Evolutionary conservation across 2,329 filamentous ascomycete species (phyloP).

Genomic region (Phaeosphaeriaceae sp.): DNA sequence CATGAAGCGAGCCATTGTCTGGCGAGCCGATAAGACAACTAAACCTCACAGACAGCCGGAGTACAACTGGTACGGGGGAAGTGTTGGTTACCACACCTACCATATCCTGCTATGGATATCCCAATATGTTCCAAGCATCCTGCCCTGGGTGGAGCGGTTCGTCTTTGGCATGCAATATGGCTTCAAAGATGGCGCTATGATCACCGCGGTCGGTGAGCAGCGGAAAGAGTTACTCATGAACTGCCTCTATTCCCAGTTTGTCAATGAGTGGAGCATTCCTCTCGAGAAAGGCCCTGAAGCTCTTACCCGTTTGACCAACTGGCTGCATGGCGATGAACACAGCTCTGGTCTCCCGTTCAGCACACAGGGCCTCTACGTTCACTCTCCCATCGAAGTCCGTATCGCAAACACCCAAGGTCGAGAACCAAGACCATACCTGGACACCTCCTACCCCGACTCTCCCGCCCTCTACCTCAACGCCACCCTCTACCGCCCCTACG

Average conservation of each 20-base stretch:
- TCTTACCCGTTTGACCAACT: slow-evolving; percentile 79
- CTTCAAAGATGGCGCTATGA: slow-evolving; percentile 72
- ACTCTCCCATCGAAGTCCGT: slow-evolving; percentile 91
- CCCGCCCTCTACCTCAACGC: slow-evolving; percentile 89
- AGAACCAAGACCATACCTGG: slow-evolving; percentile 68
- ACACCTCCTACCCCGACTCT: slow-evolving; percentile 70
- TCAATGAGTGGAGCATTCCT: slow-evolving; percentile 97
- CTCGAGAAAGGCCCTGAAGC: slow-evolving; percentile 86
- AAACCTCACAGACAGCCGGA: slow-evolving; percentile 66
- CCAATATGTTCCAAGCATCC: slow-evolving; percentile 76
- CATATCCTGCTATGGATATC: slow-evolving; percentile 86
- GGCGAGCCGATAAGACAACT: slow-evolving; percentile 81
- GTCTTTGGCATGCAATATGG: slow-evolving; percentile 98
- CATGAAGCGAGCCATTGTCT: slow-evolving; percentile 83
- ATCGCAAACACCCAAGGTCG: slow-evolving; percentile 69
- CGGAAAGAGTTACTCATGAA: slow-evolving; percentile 89
- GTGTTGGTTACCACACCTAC: slow-evolving; percentile 86
- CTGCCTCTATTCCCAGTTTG: slow-evolving; percentile 96
- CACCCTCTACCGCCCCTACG: slow-evolving; percentile 84
- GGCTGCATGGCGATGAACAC: slow-evolving; percentile 79
- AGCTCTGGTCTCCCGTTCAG: slow-evolving; percentile 77
- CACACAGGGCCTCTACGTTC: slow-evolving; percentile 79
- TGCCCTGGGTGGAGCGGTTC: slow-evolving; percentile 94
- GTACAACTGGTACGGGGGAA: slow-evolving; percentile 79
- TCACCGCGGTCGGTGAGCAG: slow-evolving; percentile 79